These are phyloP conservation scores for Nicotiana paniculata DNA, from an alignment of 257 asterid genomes.

Conservation along the genomic window DNA sequence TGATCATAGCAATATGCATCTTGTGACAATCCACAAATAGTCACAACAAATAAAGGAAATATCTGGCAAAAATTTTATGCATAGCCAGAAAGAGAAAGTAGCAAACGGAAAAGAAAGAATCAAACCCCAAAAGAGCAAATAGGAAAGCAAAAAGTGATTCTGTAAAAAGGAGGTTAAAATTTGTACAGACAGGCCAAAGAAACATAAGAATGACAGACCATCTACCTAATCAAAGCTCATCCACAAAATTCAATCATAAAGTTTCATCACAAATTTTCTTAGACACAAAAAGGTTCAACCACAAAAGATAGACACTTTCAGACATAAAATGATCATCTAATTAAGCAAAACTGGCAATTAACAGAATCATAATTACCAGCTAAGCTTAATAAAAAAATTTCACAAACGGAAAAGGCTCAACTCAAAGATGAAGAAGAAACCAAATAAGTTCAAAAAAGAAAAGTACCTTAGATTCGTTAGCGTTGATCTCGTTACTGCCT, in stretches of 20 bases:
- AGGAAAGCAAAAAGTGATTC: slow-evolving; percentile 10
- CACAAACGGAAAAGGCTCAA: neutral
- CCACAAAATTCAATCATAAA: slow-evolving; percentile 20
- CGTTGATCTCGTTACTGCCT: slow-evolving; percentile 40
- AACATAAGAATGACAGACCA: slow-evolving; percentile 3
- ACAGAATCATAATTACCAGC: neutral
- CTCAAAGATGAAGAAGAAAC: neutral
- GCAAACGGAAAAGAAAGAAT: slow-evolving; percentile 19
- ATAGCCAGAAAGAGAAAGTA: slow-evolving; percentile 21
- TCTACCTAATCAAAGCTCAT: neutral
- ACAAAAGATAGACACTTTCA: neutral
- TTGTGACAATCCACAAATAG: neutral
- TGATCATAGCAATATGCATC: neutral
- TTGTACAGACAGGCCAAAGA: neutral
- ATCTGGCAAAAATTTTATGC: neutral
- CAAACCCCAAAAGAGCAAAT: slow-evolving; percentile 28
- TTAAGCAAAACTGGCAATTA: neutral
- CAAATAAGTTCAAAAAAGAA: neutral
- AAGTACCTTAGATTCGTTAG: slow-evolving; percentile 47
- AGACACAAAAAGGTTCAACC: slow-evolving; percentile 19
- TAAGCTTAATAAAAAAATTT: neutral
- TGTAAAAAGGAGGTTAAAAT: neutral
- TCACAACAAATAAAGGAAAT: slow-evolving; percentile 10
- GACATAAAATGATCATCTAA: neutral
- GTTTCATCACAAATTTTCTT: slow-evolving; percentile 10